phyloP scores from a whole-genome alignment of 139 green algal genomes.

The Auxenochlorella pyrenoidosa region DNA sequence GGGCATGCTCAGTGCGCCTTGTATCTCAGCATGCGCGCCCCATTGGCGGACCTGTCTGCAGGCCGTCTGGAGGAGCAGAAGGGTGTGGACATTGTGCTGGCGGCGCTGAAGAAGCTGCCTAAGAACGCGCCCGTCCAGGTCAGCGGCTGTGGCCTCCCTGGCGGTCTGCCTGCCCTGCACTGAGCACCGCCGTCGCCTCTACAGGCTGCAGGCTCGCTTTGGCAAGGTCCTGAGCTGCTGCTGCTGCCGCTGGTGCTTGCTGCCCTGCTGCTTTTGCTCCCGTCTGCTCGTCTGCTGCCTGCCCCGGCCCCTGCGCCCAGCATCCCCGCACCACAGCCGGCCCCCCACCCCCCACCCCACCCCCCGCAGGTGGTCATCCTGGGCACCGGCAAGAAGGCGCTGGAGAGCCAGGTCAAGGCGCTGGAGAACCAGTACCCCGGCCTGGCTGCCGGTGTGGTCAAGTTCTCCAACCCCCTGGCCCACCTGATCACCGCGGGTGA shows the following conservation, averaged over 20 bases:
- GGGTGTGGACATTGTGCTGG: conserved; percentile 96
- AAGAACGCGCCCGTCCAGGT: conserved; percentile 62
- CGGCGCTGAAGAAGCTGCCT: conserved; percentile 84
- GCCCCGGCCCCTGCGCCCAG: no score
- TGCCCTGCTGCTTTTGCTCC: background rate
- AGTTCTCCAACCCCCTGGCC: conserved; percentile 91
- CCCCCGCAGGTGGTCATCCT: conserved; percentile 86
- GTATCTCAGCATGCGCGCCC: no score
- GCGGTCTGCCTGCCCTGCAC: background rate
- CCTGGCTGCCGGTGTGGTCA: conserved; percentile 83
- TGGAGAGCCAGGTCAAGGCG: conserved; percentile 83
- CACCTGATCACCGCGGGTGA: conserved; percentile 92
- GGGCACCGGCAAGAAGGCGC: conserved; percentile 95
- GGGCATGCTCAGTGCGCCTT: no score
- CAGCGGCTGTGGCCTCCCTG: background rate
- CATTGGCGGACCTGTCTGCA: no score
- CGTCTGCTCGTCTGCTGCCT: no score
- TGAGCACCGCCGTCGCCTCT: no score
- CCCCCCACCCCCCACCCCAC: background rate
- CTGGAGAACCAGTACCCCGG: conserved; percentile 81
- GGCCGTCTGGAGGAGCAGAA: conserved; percentile 98
- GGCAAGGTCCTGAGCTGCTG: no score
- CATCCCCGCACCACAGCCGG: background rate
- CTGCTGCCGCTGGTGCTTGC: conserved; percentile 21
- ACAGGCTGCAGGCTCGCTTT: no score